A percentile compares a stretch with the other conserved stretches of the same genome.
Conservation (phyloP, 257 asterid genomes). For the Capsicum chinense region DNA sequence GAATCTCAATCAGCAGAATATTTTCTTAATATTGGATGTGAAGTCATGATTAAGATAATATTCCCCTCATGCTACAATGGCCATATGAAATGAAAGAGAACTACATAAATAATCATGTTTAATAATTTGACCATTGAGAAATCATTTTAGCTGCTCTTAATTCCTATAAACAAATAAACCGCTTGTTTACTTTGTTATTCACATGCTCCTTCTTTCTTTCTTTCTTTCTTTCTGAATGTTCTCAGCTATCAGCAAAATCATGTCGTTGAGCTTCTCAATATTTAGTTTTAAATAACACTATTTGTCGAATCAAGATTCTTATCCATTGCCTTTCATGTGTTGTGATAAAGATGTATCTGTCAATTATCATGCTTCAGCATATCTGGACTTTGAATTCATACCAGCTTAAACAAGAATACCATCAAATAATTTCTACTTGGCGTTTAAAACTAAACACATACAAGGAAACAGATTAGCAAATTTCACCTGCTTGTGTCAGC, state of each 20-base stretch:
- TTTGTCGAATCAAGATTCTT: background rate
- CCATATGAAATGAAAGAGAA: background rate
- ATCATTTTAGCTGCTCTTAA: background rate
- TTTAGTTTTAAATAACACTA: background rate
- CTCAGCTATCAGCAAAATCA: background rate
- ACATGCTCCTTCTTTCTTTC: background rate
- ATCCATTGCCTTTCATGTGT: background rate
- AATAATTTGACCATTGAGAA: background rate
- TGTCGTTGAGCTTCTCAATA: slow-evolving; percentile 5
- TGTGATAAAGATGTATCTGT: slow-evolving; percentile 16
- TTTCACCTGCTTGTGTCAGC: background rate
- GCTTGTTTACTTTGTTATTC: background rate
- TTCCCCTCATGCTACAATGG: background rate
- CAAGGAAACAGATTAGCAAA: background rate
- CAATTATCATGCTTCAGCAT: background rate
- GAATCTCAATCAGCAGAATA: background rate
- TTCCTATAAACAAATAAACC: background rate
- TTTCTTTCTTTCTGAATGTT: background rate
- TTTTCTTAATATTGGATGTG: background rate
- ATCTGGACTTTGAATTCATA: background rate
- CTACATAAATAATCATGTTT: background rate
- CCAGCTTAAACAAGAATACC: background rate
- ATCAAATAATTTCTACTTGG: too few relatives aligned
- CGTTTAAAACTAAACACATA: background rate
- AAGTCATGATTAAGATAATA: background rate